Base-by-base conservation (phyloP, 345 rosid genomes). In the Moricandia arvensis region DNA sequence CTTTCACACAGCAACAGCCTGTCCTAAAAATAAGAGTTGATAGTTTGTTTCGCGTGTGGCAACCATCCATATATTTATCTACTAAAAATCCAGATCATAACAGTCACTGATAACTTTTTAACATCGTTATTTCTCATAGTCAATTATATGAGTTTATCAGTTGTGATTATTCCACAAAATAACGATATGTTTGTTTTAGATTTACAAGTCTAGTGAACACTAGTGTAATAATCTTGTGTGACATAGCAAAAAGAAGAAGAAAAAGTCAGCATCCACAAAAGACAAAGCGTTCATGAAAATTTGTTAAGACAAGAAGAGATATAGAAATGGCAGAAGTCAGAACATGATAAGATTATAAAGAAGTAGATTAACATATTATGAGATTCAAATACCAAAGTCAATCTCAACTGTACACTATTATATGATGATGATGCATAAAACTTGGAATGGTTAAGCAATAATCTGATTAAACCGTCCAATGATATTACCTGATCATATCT, bases 381-480 rank as follows among this genome's bases (percentile, higher is more conserved):
- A 77, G 67, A 77, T 37, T 26, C 26, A 69, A 37, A 69, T 63
- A 69, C 59, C 51, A 64, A 76, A 43, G 60, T 77, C n/a, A 57
- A 70, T 55, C 66, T 76, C 53, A 33, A 11, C n/a, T n/a, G 21
- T 63, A 57, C 75, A 77, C 33, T 54, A 30, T 63, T 41, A 13
- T 61, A 16, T 60, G 29, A 4, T 49, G 9, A 51, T 16, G 57
- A n/a, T 45, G 53, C n/a, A n/a, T 45, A 18, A 31, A 71, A 24
- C 2, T 43, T 45, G 67, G 31, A 63, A 76, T 10, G 15, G 63
- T 75, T 49, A 30, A 70, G 68, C 63, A 75, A 45, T 45, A 75
- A 51, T 38, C 41, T 69, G 3, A 37, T 33, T n/a, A n/a, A n/a
- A n/a, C n/a, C n/a, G n/a, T n/a, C n/a, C n/a, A n/a, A n/a, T n/a